Percentiles rank a stretch among this genome's conserved stretches.
Evolutionary conservation across 148 eudicot genomes (phyloP).

Genomic region (Rheum nobile): DNA sequence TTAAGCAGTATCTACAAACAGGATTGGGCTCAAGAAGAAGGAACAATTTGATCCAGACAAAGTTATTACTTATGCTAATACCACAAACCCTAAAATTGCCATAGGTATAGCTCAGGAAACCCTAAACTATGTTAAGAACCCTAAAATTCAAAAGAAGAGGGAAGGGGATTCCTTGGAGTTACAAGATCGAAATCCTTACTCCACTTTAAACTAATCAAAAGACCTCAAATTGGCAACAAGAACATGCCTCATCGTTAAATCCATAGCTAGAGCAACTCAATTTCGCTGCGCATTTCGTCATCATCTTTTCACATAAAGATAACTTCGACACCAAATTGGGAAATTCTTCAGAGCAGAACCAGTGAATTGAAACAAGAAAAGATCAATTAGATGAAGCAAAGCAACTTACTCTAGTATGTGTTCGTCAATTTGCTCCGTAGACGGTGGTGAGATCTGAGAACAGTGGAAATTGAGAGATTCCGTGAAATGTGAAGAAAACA

Average conservation of each 20-base stretch:
- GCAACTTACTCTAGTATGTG: background rate
- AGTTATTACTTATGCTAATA: too few relatives aligned
- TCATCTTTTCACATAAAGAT: too few relatives aligned
- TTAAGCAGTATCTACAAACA: background rate
- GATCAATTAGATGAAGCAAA: background rate
- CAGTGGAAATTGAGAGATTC: background rate
- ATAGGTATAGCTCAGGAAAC: background rate
- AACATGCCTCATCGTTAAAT: background rate
- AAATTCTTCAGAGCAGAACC: background rate
- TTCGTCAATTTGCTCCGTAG: background rate
- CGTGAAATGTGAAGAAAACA: too few relatives aligned
- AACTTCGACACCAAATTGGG: background rate
- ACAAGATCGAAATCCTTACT: background rate
- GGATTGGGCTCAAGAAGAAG: background rate
- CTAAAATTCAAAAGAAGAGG: background rate
- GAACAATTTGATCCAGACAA: background rate
- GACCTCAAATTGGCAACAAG: background rate
- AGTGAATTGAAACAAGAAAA: background rate
- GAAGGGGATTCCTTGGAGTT: background rate
- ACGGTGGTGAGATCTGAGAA: conserved; percentile 1
- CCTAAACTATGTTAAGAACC: background rate
- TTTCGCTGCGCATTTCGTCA: too few relatives aligned
- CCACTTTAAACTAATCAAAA: background rate
- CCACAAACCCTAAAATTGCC: background rate
- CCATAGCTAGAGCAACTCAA: background rate